Percentiles rank a stretch among this genome's conserved stretches.
Evolutionary conservation across 495 filamentous ascomycete genomes (phyloP).

Genomic region (Penicillium lividum): DNA sequence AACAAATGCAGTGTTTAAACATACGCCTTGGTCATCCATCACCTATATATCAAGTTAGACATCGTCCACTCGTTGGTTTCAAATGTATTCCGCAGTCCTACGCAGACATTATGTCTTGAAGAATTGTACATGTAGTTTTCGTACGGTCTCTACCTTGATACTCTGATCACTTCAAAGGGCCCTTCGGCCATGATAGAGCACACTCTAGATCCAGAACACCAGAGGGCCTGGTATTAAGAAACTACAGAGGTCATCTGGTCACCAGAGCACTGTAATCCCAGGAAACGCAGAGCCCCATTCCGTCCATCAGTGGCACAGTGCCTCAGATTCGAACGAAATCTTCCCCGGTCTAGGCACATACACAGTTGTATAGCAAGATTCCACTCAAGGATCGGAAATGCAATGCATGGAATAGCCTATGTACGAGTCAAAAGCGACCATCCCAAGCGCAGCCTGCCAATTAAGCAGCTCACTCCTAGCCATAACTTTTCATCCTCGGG

Average conservation of each 20-base stretch:
- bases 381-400: conserved; percentile 35
- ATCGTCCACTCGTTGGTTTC: too few species aligned
- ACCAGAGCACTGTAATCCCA: not conserved
- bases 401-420: conserved; percentile 36
- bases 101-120: too few species aligned
- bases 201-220: not conserved
- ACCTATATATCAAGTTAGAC: too few species aligned
- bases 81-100: too few species aligned
- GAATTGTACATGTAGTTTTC: not conserved
- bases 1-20: too few species aligned
- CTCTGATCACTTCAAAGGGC: not conserved
- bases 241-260: not conserved
- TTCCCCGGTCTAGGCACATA: conserved; percentile 1
- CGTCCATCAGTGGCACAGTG: not conserved
- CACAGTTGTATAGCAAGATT: conserved; percentile 13
- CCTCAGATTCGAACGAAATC: not conserved
- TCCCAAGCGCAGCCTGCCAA: conserved; percentile 18
- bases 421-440: conserved; percentile 30
- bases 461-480: conserved; percentile 18
- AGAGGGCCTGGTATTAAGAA: not conserved
- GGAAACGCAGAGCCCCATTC: not conserved
- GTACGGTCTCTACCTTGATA: not conserved
- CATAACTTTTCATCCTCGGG: conserved; percentile 31
- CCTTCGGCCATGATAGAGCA: not conserved
- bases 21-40: too few species aligned